A percentile compares a stretch with the other conserved stretches of the same genome.
These are phyloP conservation scores for Mycena chlorophos DNA, from an alignment of 768 basidiomycete genomes.

Conservation along the genomic window DNA sequence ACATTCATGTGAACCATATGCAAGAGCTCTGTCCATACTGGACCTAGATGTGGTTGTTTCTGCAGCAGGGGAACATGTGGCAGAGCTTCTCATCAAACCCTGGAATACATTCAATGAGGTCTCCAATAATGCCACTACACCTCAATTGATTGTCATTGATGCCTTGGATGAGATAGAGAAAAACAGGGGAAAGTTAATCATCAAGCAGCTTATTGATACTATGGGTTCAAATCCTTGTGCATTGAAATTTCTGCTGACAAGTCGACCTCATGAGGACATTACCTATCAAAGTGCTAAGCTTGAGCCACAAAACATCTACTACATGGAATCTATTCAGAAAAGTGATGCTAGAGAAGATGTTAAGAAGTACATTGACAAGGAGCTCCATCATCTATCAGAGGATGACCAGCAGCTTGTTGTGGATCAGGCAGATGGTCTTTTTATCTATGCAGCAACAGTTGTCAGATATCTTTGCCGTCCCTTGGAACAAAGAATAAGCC, in stretches of 20 bases:
- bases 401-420: neutral
- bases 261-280: constrained; percentile 3
- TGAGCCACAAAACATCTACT: too few relatives aligned
- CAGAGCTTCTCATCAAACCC: neutral
- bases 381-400: neutral
- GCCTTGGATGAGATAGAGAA: constrained; percentile 28
- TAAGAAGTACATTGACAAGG: too few relatives aligned
- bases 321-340: too few relatives aligned
- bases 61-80: neutral
- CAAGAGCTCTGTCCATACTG: neutral
- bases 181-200: constrained; percentile 6
- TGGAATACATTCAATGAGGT: constrained; percentile 8
- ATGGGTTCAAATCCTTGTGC: neutral
- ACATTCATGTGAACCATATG: neutral
- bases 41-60: neutral
- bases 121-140: constrained; percentile 8
- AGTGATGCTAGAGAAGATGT: too few relatives aligned
- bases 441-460: constrained; percentile 4
- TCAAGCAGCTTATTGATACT: neutral
- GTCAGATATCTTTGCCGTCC: constrained; percentile 3
- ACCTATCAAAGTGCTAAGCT: neutral
- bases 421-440: neutral
- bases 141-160: constrained; percentile 26
- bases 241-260: constrained; percentile 8
- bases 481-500: neutral